Conservation (phyloP, 208 protist species). For the Plasmodiophora brassicae region DNA sequence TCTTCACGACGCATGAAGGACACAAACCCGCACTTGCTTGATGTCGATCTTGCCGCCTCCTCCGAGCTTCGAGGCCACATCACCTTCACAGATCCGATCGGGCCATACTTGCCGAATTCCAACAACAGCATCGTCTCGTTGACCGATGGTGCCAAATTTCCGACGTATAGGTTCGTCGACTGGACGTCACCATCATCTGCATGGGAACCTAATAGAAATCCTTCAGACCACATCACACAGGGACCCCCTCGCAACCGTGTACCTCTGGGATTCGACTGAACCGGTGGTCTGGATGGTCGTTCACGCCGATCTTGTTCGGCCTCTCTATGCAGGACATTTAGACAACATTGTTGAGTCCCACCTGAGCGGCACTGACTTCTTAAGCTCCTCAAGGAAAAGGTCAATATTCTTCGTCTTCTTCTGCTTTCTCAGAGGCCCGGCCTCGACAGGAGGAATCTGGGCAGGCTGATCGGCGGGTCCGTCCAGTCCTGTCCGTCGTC, state of each 20-base stretch:
- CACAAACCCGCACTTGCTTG: conserved; percentile 9
- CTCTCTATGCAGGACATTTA: not conserved
- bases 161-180: conserved; percentile 26
- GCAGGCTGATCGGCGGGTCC: no score
- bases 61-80: not conserved
- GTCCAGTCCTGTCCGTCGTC: no score
- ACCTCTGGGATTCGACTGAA: not conserved
- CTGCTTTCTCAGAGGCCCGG: not conserved
- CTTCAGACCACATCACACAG: not conserved
- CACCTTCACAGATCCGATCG: conserved; percentile 25
- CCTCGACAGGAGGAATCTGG: no score
- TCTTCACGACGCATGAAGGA: conserved; percentile 29
- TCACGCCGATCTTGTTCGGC: not conserved
- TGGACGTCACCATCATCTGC: not conserved
- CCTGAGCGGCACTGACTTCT: not conserved
- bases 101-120: not conserved
- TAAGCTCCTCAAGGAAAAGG: conserved; percentile 23
- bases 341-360: not conserved
- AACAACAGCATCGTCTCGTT: conserved; percentile 24
- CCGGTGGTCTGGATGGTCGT: not conserved
- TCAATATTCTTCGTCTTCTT: conserved; percentile 33
- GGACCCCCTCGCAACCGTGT: not conserved
- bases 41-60: not conserved
- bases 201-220: not conserved
- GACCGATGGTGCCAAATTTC: not conserved